phyloP scores from a whole-genome alignment of 2,329 filamentous ascomycete genomes.

The Penicillium sp. region DNA sequence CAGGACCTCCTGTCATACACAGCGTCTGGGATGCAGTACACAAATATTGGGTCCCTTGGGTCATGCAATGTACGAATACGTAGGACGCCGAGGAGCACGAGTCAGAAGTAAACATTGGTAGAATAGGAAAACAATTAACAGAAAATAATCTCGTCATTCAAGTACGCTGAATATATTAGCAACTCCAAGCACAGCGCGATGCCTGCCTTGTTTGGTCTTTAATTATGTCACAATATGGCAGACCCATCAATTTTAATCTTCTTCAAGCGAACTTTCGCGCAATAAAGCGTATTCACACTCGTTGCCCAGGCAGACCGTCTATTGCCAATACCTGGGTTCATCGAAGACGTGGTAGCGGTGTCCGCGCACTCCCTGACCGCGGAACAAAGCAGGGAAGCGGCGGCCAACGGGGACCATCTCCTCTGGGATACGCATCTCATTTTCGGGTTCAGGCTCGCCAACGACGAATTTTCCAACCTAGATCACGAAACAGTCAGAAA shows the following conservation, averaged over 20 bases:
- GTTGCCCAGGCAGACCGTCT: slow-evolving; percentile 7
- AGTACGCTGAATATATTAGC: background rate
- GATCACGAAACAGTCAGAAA: slow-evolving; percentile 15
- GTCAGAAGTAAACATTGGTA: background rate
- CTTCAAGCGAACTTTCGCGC: slow-evolving; percentile 1
- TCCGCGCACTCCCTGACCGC: slow-evolving; percentile 78
- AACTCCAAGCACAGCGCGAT: slow-evolving; percentile 4
- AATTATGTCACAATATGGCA: slow-evolving; percentile 11
- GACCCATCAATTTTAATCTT: slow-evolving; percentile 4
- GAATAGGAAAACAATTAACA: background rate
- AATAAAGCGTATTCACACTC: background rate
- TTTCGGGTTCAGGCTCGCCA: slow-evolving; percentile 63
- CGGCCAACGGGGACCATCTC: slow-evolving; percentile 70
- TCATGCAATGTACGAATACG: background rate
- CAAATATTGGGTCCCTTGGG: background rate
- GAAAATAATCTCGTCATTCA: slow-evolving; percentile 1
- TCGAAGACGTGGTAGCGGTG: slow-evolving; percentile 95
- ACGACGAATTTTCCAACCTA: slow-evolving; percentile 88
- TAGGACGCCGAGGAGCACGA: no score
- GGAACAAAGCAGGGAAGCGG: slow-evolving; percentile 82
- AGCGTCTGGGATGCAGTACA: background rate
- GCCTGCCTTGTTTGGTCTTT: slow-evolving; percentile 2
- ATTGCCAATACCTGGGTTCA: slow-evolving; percentile 70
- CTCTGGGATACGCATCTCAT: slow-evolving; percentile 66
- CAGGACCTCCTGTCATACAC: no score